Evolutionary conservation across 768 basidiomycete genomes (phyloP).

Genomic region (Rhodocollybia butyracea): DNA sequence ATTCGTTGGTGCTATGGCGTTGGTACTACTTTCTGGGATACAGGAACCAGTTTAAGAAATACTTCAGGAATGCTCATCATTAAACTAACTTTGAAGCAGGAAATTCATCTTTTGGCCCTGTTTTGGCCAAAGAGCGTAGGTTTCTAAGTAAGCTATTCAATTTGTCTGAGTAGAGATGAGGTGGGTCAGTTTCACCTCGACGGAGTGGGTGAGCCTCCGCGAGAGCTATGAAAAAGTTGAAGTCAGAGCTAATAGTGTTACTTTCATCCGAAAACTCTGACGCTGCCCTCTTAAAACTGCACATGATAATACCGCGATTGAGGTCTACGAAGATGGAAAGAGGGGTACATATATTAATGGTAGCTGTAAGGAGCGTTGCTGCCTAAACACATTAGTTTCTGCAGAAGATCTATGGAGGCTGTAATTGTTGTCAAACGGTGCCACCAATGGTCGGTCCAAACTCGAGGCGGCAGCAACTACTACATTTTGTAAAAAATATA

Average conservation of each 20-base stretch:
- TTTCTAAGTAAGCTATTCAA: background rate
- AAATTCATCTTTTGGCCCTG: background rate
- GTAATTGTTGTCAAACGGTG: background rate
- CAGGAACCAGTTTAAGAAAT: background rate
- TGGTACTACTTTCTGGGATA: background rate
- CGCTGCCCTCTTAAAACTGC: background rate
- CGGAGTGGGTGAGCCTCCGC: background rate
- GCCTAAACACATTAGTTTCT: background rate
- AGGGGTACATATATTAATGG: background rate
- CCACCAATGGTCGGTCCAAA: background rate
- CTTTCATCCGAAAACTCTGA: background rate
- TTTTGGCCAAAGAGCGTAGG: background rate
- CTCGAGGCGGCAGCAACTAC: background rate
- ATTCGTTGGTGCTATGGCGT: background rate
- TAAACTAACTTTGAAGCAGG: background rate
- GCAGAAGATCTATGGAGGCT: background rate
- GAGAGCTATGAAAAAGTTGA: background rate
- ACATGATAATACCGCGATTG: too few relatives aligned
- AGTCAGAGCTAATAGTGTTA: background rate
- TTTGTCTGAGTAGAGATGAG: background rate
- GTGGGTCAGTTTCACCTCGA: background rate
- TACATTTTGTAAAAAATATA: background rate
- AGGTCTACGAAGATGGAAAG: background rate
- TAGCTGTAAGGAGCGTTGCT: background rate
- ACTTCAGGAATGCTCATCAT: background rate